Percentiles rank a stretch among this genome's conserved stretches.
Evolutionary conservation across 2,329 filamentous ascomycete species (phyloP).

Genomic region (Shiraia sp.): DNA sequence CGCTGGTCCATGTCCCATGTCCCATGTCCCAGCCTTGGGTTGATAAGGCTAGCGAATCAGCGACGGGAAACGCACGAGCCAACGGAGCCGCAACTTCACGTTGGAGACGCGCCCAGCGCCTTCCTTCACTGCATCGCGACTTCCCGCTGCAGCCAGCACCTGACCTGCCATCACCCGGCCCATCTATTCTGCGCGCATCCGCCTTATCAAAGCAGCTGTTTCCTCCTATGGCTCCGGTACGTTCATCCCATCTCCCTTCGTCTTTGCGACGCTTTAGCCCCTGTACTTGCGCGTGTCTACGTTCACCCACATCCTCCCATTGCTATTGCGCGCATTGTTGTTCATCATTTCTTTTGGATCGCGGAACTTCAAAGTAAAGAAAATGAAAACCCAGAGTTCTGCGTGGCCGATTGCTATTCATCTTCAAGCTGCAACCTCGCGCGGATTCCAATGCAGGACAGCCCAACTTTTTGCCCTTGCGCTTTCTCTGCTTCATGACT

Average conservation of each 20-base stretch:
- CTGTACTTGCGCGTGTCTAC: constrained; percentile 1
- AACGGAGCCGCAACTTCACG: constrained; percentile 24
- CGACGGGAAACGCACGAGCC: constrained; percentile 1
- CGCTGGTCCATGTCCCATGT: too few species aligned
- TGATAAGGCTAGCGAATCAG: too few species aligned
- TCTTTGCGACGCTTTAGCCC: not conserved
- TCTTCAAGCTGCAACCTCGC: not conserved
- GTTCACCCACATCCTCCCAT: constrained; percentile 6
- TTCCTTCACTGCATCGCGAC: constrained; percentile 38
- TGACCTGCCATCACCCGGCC: constrained; percentile 16
- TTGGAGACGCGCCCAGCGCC: constrained; percentile 41
- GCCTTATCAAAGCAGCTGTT: constrained; percentile 18
- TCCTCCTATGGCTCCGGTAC: constrained; percentile 40
- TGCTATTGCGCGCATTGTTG: constrained; percentile 3
- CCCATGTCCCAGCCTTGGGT: too few species aligned
- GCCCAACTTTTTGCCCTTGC: not conserved
- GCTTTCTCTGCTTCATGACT: not conserved
- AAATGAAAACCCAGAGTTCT: too few species aligned
- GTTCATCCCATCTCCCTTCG: constrained; percentile 13
- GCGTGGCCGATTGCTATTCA: not conserved
- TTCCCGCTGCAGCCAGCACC: constrained; percentile 29
- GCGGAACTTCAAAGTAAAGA: too few species aligned
- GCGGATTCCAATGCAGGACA: too few species aligned
- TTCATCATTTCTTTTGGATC: too few species aligned
- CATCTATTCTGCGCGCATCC: constrained; percentile 16